Evolutionary conservation across 148 eudicot genomes (phyloP), one percentile per base, ranked within the genome.

Genomic region (Drosera capensis): DNA sequence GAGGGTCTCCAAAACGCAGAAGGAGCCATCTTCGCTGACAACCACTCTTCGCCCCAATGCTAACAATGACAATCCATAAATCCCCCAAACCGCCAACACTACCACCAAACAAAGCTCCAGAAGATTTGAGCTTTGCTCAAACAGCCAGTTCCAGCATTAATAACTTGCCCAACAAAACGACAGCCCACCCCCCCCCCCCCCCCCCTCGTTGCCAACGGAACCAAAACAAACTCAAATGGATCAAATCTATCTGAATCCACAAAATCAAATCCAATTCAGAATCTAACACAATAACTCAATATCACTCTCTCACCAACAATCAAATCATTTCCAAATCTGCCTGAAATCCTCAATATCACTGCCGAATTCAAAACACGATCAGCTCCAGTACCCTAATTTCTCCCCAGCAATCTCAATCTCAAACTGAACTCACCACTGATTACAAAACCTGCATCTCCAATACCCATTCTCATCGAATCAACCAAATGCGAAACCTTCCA

Each of bases 1-100:
- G 96, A 88, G 42, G 60, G 56, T 55, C 93, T 78, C 60, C 66
- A 30, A 23, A 78, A 74, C 14, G 93, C 87, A 39, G 99, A 75
- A 44, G 93, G 85, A 38, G 95, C 87, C 99, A 90, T 90, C 58
- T 65, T 39, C 9, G 42, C 39, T 48, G 40, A 55, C 68, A 37
- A 42, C 25, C 17, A 51, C 20, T 51, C 20, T 37, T 53, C 28
- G 13, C 46, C 19, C 24, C 3, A 20, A 40, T 25, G 18, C 52
- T 51, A 56, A 13, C 42, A 40, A 51, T 46, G 16, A 22, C 49
- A 52, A 37, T 54, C 46, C 59, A 57, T 67, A 42, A 43, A 29
- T 18, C 45, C 23, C 22, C 7, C 7, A 41, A 18, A 7, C 23
- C 18, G 3, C 21, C 1, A 19, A 19, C 18, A 17, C 45, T 20